Evolutionary conservation across 306 rosid genomes (phyloP), one percentile per base, ranked within the genome.

Genomic region (Vigna unguiculata): DNA sequence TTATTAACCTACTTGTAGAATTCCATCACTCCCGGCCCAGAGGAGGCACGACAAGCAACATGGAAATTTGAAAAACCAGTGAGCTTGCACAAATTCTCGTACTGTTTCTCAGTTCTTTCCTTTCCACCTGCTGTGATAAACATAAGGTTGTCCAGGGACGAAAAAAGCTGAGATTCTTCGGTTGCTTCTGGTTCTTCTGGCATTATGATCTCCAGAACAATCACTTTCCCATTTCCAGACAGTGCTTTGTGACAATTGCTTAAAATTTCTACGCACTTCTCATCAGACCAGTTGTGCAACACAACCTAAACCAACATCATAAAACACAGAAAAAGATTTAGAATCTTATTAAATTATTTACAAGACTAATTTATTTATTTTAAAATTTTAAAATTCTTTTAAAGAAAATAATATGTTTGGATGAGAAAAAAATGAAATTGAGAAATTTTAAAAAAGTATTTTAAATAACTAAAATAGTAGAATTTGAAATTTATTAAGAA

Each of bases 251-350:
- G n/a, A n/a, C n/a, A n/a, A n/a, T n/a, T n/a, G n/a, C n/a, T n/a
- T n/a, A n/a, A n/a, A n/a, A n/a, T n/a, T n/a, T n/a, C n/a, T n/a
- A n/a, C n/a, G n/a, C n/a, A n/a, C n/a, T n/a, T n/a, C n/a, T n/a
- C 83, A 22, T 84, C 85, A 1, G 76, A 49, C 87, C 87, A 84
- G 41, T 84, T 76, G 7, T 80, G 83, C 1, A 43, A 76, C 6
- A 73, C 77, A 13, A 41, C 61, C 82, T 78, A 34, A 60, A 65
- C 47, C 12, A 72, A 36, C 4, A 3, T 40, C 46, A 55, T 3
- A 32, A 75, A 30, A 2, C 13, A 48, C 4, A 32, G 38, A 32
- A 32, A 32, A 5, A 32, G 38, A 32, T 32, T 72, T 72, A 72
- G 11, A 21, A 72, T 34, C 47, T 10, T 52, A n/a, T n/a, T n/a